phyloP scores from a whole-genome alignment of 2,329 filamentous ascomycete genomes.

The Fusarium domesticum region DNA sequence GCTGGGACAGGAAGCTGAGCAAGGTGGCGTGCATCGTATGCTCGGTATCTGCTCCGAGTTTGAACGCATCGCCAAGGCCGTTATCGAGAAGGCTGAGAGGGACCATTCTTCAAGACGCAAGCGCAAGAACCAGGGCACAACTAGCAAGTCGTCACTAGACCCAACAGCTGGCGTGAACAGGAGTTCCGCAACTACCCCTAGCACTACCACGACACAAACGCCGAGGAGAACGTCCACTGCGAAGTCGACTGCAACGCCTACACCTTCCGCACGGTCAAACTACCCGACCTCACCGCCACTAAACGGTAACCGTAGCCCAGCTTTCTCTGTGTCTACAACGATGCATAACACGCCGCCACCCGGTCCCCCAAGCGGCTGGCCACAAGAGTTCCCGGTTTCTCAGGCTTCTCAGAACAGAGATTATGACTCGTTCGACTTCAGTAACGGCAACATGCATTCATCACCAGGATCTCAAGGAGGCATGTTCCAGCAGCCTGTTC shows the following conservation, averaged over 20 bases:
- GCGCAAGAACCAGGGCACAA: conserved; percentile 66
- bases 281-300: conserved; percentile 28
- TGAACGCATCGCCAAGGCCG: conserved; percentile 85
- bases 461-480: conserved; percentile 32
- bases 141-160: conserved; percentile 14
- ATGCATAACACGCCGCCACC: conserved; percentile 45
- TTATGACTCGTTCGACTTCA: conserved; percentile 44
- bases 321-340: conserved; percentile 23
- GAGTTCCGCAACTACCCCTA: conserved; percentile 4
- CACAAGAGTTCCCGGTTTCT: conserved; percentile 42
- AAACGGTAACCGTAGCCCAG: conserved; percentile 22
- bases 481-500: conserved; percentile 75
- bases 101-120: conserved; percentile 79
- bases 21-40: conserved; percentile 90
- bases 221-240: conserved; percentile 16
- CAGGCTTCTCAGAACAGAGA: conserved; percentile 37
- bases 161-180: conserved; percentile 5
- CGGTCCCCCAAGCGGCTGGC: conserved; percentile 45
- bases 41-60: conserved; percentile 93
- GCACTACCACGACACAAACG: conserved; percentile 7
- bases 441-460: conserved; percentile 38
- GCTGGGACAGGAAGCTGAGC: conserved; percentile 83
- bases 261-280: conserved; percentile 5
- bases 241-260: conserved; percentile 6
- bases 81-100: conserved; percentile 87